A percentile compares a stretch with the other conserved stretches of the same genome.
These are phyloP conservation scores for Podospora pseudoanserina DNA, from an alignment of 495 filamentous ascomycete genomes.

Conservation along the genomic window DNA sequence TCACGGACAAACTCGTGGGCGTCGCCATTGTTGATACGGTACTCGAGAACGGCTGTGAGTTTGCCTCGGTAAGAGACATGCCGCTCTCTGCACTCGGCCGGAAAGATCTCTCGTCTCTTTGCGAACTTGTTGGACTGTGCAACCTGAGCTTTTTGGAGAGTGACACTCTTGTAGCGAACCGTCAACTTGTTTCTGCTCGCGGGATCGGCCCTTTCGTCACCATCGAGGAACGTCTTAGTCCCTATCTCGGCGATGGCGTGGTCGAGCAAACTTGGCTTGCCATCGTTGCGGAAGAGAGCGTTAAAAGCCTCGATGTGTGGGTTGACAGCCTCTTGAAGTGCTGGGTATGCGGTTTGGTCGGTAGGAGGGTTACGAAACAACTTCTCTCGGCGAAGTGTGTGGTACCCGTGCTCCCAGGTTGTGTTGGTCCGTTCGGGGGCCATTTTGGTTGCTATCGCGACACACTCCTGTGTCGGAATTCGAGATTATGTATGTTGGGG, in stretches of 20 bases:
- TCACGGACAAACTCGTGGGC: conserved; percentile 76
- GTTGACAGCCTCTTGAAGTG: conserved; percentile 73
- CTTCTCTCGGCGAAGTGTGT: conserved; percentile 74
- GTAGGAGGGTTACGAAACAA: conserved; percentile 85
- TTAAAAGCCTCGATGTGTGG: conserved; percentile 97
- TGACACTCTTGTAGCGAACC: conserved; percentile 70
- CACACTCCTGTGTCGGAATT: conserved; percentile 6
- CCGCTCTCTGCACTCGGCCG: conserved; percentile 89
- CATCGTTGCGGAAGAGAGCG: conserved; percentile 68
- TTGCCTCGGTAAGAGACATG: conserved; percentile 89
- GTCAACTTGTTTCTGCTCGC: conserved; percentile 65
- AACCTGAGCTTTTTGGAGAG: conserved; percentile 70
- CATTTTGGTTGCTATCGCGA: conserved; percentile 45
- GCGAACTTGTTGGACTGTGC: conserved; percentile 77
- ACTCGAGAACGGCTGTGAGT: conserved; percentile 75
- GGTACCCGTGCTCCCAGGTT: conserved; percentile 75
- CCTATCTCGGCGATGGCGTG: conserved; percentile 83
- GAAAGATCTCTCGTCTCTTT: conserved; percentile 77
- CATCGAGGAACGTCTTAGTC: conserved; percentile 80
- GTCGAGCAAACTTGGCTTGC: conserved; percentile 64
- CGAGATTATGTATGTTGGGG: neutral
- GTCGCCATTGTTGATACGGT: conserved; percentile 78
- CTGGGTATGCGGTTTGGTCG: conserved; percentile 83
- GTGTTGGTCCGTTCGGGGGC: conserved; percentile 53
- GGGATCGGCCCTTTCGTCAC: conserved; percentile 53